Base-by-base conservation (phyloP, 768 basidiomycete genomes). In the Phlegmacium glaucopus region DNA sequence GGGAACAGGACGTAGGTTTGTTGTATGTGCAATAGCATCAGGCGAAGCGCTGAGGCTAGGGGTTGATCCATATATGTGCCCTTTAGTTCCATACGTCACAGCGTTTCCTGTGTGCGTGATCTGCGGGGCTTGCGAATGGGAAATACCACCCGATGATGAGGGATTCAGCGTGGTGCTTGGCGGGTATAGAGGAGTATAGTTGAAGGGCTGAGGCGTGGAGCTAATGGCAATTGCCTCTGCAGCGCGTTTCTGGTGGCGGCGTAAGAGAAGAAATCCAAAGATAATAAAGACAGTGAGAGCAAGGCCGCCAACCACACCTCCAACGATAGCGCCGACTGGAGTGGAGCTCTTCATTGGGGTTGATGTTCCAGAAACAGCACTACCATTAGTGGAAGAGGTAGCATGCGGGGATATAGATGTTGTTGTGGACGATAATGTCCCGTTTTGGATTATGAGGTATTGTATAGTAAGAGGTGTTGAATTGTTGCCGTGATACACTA, bases 401-500 rank as follows among this genome's bases (percentile, higher is more conserved):
- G 28, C 11, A 9, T 43, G 42, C 16, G 48, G 6, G 15, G 43
- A 1, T 32, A 39, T 47, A 32, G 48, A 27, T 16, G 41, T 27
- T 9, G 37, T 38, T n/a, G 45, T 39, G 17, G 44, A 41, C 11
- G 45, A 1, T 51, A n/a, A n/a, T n/a, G n/a, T n/a, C n/a, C n/a
- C 59, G 39, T 63, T 60, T 12, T 60, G 49, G 13, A 66, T 45
- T 9, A 60, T 30, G 6, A 65, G 34, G 34, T 61, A 62, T 35
- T 60, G 57, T 7, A 67, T 39, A 6, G 54, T 54, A 15, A 67
- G 53, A 9, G 65, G 65, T 18, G 59, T 51, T 34, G 54, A 30
- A 0, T 30, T 26, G 17, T 39, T 50, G 13, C 66, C 64, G 9
- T 52, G 43, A 29, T 60, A 56, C 0, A 49, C 52, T 9, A 67